Evolutionary conservation across 805 yeast species (phyloP).

Genomic region (Pichia rugopelliculosa): DNA sequence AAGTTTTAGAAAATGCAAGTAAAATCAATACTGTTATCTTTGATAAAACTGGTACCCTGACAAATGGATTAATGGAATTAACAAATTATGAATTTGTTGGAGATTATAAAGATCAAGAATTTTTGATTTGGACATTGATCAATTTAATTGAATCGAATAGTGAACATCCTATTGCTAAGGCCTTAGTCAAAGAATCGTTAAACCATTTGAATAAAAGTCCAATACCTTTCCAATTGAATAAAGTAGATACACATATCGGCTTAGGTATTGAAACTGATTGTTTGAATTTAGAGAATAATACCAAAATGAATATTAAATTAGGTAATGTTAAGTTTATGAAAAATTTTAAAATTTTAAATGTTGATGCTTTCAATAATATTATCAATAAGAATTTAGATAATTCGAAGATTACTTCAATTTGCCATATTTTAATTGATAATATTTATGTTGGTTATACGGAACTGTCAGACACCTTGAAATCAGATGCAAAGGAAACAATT

Average conservation of each 20-base stretch:
- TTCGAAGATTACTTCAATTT: conserved; percentile 17
- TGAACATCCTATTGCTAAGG: conserved; percentile 85
- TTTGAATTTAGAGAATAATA: conserved; percentile 16
- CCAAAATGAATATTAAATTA: conserved; percentile 30
- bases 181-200: conserved; percentile 40
- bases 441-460: conserved; percentile 57
- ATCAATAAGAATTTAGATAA: conserved; percentile 7
- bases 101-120: conserved; percentile 19
- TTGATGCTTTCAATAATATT: conserved; percentile 13
- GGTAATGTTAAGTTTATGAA: conserved; percentile 47
- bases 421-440: conserved; percentile 47
- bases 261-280: conserved; percentile 34
- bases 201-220: conserved; percentile 3
- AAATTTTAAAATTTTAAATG: conserved; percentile 17
- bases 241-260: conserved; percentile 36
- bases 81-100: conserved; percentile 19
- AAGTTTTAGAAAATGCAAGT: conserved; percentile 67
- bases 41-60: conserved; percentile 95
- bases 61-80: conserved; percentile 69
- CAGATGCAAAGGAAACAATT: conserved; percentile 57
- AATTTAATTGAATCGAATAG: conserved; percentile 59
- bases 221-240: conserved; percentile 21
- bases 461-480: conserved; percentile 59
- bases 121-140: conserved; percentile 40
- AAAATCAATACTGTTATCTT: conserved; percentile 62